Evolutionary conservation across 163 green algal species (phyloP).

Genomic region (Trebouxia gelatinosa): DNA sequence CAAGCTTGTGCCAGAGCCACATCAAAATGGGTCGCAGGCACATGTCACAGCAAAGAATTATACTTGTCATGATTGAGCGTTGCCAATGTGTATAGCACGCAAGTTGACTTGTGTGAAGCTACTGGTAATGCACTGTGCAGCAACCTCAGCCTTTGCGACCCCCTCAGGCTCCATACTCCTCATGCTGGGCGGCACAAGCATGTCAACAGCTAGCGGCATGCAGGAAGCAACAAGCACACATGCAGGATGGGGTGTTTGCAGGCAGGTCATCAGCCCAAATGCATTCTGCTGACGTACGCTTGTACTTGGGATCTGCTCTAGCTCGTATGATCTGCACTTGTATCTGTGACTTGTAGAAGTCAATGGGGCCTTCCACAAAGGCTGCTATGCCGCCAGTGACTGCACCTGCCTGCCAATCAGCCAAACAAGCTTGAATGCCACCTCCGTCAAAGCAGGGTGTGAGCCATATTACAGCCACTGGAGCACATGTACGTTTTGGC

Average conservation of each 20-base stretch:
- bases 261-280: too few relatives aligned
- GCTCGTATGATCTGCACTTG: constrained; percentile 85
- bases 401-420: constrained; percentile 60
- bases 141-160: too few relatives aligned
- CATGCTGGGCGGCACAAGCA: background rate
- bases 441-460: background rate
- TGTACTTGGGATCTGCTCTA: constrained; percentile 81
- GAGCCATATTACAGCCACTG: background rate
- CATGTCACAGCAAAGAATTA: too few relatives aligned
- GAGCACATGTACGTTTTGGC: too few relatives aligned
- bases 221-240: too few relatives aligned
- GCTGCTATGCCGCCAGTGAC: constrained; percentile 86
- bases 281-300: constrained; percentile 71
- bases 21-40: too few relatives aligned
- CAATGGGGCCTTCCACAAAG: constrained; percentile 90
- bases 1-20: too few relatives aligned
- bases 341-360: constrained; percentile 98
- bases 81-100: too few relatives aligned
- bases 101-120: too few relatives aligned
- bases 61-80: too few relatives aligned
- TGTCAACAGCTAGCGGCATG: background rate
- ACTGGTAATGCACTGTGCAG: too few relatives aligned
- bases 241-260: background rate
- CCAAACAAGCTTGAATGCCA: background rate
- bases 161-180: too few relatives aligned